Conservation (phyloP, 1,284 basidiomycete genomes). For the Coriolopsis trogii region DNA sequence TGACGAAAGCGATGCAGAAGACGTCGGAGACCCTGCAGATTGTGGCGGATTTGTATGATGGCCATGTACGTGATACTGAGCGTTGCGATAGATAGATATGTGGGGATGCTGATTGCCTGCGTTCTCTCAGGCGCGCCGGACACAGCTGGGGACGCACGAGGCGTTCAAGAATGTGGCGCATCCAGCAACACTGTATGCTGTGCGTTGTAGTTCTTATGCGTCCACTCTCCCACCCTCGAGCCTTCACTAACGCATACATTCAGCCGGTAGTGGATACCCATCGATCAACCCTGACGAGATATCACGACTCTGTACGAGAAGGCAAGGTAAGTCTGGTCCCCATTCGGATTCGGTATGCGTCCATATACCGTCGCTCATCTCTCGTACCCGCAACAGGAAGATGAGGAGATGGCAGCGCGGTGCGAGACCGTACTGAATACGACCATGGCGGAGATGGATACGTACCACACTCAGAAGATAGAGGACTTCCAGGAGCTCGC, state of each 20-base stretch:
- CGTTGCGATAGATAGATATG: background rate
- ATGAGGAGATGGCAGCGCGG: slow-evolving; percentile 68
- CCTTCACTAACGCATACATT: background rate
- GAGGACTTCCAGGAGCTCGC: slow-evolving; percentile 67
- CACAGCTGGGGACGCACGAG: slow-evolving; percentile 76
- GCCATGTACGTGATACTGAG: slow-evolving; percentile 56
- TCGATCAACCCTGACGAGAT: slow-evolving; percentile 63
- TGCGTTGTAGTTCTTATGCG: slow-evolving; percentile 33
- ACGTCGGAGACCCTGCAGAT: slow-evolving; percentile 74
- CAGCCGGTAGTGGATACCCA: slow-evolving; percentile 76
- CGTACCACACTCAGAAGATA: slow-evolving; percentile 72
- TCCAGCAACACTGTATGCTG: slow-evolving; percentile 71
- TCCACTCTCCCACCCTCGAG: background rate
- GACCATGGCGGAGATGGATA: slow-evolving; percentile 87
- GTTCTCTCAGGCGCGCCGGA: slow-evolving; percentile 59
- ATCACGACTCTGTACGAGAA: slow-evolving; percentile 51
- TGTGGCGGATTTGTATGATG: slow-evolving; percentile 78
- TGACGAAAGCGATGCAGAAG: slow-evolving; percentile 81
- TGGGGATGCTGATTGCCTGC: background rate
- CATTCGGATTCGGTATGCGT: too few relatives aligned
- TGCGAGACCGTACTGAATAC: slow-evolving; percentile 89
- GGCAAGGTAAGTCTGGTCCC: slow-evolving; percentile 44
- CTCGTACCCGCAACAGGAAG: too few relatives aligned
- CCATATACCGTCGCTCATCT: too few relatives aligned
- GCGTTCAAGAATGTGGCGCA: slow-evolving; percentile 75